phyloP scores from a whole-genome alignment of 2,329 filamentous ascomycete species.

The Xylariales sp. region DNA sequence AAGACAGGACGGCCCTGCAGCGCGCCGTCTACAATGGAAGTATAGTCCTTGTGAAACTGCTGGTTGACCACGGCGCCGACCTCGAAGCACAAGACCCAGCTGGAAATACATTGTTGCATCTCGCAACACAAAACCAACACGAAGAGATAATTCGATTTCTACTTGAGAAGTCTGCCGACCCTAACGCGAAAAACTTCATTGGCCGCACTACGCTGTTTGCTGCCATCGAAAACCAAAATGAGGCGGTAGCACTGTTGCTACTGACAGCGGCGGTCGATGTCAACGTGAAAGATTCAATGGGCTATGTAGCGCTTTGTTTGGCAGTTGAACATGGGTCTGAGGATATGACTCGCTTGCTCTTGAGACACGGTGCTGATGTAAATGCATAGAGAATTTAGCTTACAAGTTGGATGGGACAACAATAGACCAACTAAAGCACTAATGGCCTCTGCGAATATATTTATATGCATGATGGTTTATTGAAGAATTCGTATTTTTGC shows the following conservation, averaged over 20 bases:
- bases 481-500: too few species aligned
- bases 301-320: neutral
- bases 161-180: neutral
- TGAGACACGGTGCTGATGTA: neutral
- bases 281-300: neutral
- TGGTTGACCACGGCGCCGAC: neutral
- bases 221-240: neutral
- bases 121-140: neutral
- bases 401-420: too few species aligned
- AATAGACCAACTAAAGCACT: too few species aligned
- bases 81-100: neutral
- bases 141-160: neutral
- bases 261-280: neutral
- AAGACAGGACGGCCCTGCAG: neutral
- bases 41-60: neutral
- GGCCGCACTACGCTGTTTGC: neutral
- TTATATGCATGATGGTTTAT: too few species aligned
- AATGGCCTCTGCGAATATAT: too few species aligned
- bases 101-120: neutral
- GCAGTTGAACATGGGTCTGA: neutral
- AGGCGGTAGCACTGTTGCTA: neutral
- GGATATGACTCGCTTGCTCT: neutral
- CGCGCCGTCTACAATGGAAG: neutral
- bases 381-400: too few species aligned
- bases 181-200: neutral